Evolutionary conservation across 352 stramenopile genomes (phyloP).

Genomic region (Saprolegnia parasitica): DNA sequence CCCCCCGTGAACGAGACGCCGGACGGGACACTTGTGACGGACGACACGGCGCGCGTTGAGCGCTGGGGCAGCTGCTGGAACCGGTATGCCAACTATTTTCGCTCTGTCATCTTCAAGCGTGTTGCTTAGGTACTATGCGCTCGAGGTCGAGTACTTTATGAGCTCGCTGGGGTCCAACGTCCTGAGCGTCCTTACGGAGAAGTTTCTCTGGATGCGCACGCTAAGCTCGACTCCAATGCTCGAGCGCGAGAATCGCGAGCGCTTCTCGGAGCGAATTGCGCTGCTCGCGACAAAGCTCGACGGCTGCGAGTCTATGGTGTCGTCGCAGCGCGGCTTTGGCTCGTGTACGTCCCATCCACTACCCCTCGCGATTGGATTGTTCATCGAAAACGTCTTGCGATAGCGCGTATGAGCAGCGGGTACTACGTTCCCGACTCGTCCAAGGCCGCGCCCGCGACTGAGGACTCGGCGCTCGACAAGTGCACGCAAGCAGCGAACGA

Average conservation of each 20-base stretch:
- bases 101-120: not conserved
- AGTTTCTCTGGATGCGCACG: conserved; percentile 91
- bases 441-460: conserved; percentile 45
- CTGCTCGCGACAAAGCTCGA: conserved; percentile 81
- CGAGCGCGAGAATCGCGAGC: conserved; percentile 84
- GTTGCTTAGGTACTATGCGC: conserved; percentile 83
- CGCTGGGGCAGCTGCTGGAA: conserved; percentile 96
- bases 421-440: conserved; percentile 86
- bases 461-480: conserved; percentile 81
- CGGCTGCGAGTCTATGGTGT: conserved; percentile 46
- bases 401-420: conserved; percentile 64
- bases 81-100: conserved; percentile 37
- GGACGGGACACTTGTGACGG: conserved; percentile 90
- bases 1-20: conserved; percentile 91
- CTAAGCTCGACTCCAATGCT: conserved; percentile 88
- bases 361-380: conserved; percentile 35
- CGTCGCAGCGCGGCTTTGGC: conserved; percentile 6
- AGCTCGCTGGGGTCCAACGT: conserved; percentile 86
- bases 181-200: conserved; percentile 89
- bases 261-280: conserved; percentile 87
- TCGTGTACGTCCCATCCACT: not conserved
- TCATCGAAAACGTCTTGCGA: conserved; percentile 40
- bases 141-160: conserved; percentile 98
- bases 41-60: conserved; percentile 92
- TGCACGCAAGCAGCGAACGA: conserved; percentile 83